Evolutionary conservation across 108 stramenopile genomes (phyloP), one percentile per base, ranked within the genome.

Genomic region (Tribonema minus): DNA sequence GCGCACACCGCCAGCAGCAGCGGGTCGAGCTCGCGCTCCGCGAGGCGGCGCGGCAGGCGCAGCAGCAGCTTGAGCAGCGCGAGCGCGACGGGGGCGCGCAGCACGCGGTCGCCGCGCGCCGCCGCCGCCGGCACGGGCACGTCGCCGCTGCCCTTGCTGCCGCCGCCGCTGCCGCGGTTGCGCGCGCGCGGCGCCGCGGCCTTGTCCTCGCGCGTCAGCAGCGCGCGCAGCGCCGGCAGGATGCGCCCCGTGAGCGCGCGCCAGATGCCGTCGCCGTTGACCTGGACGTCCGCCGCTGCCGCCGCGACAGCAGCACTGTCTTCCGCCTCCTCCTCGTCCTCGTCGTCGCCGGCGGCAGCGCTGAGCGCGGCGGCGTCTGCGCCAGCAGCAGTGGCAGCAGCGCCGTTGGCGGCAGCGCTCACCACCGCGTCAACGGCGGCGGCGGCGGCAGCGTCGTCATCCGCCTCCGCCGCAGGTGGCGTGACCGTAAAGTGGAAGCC

Each of bases 61-160:
- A 90, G 85, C 72, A 88, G 90, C 5, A 98, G 89, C 73, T 94
- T 95, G 46, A 93, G 69, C 59, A 98, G 80, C 23, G 93, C 95
- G 62, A 98, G 76, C 61, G 92, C 90, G 61, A 98, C 86, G 15
- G 91, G 81, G 9, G 97, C 84, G 5, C 95, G 87, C 7, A 96
- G 85, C 32, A 85, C 86, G 71, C n/a, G n/a, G n/a, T 91, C n/a
- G n/a, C n/a, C n/a, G n/a, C n/a, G n/a, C n/a, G n/a, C n/a, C n/a
- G n/a, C n/a, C n/a, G n/a, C n/a, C n/a, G n/a, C n/a, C n/a, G n/a
- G n/a, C n/a, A n/a, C n/a, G n/a, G n/a, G n/a, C n/a, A n/a, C n/a
- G n/a, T n/a, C n/a, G n/a, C n/a, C n/a, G n/a, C n/a, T n/a, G n/a
- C n/a, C n/a, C n/a, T n/a, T n/a, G n/a, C n/a, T n/a, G n/a, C n/a